Conservation (phyloP, 768 basidiomycete species). For the Grammothele lineata region DNA sequence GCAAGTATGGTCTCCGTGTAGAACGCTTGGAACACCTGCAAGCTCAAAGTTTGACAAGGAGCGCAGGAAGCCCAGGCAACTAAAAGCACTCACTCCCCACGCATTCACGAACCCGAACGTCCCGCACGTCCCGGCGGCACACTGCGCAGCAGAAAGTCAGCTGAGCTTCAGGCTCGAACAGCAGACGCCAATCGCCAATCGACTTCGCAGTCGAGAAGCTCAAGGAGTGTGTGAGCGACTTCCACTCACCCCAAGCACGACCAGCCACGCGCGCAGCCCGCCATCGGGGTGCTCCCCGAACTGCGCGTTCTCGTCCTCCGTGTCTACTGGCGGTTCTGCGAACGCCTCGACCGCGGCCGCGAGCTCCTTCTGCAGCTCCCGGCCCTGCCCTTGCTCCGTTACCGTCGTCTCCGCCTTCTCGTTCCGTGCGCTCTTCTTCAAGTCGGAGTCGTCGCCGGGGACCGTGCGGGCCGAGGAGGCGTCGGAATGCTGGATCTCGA, state of each 20-base stretch:
- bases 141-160: too few relatives aligned
- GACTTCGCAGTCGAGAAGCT: too few relatives aligned
- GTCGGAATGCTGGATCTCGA: background rate
- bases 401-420: constrained; percentile 3
- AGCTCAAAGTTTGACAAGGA: background rate
- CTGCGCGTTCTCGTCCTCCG: constrained; percentile 9
- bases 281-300: constrained; percentile 37
- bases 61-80: background rate
- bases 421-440: background rate
- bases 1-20: constrained; percentile 53
- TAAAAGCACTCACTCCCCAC: constrained; percentile 61
- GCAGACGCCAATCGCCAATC: background rate
- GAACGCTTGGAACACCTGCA: constrained; percentile 68
- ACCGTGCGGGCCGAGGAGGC: background rate
- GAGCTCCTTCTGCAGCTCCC: background rate
- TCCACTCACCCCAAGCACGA: constrained; percentile 36
- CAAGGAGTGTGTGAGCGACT: too few relatives aligned
- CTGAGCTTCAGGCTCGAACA: constrained; percentile 1
- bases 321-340: too few relatives aligned
- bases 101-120: constrained; percentile 71
- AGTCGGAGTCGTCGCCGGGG: background rate
- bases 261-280: constrained; percentile 40
- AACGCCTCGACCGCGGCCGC: background rate
- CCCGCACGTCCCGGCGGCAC: constrained; percentile 36
- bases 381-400: background rate